Evolutionary conservation across 1,284 basidiomycete species (phyloP).

Genomic region (Cystobasidium pallidum): DNA sequence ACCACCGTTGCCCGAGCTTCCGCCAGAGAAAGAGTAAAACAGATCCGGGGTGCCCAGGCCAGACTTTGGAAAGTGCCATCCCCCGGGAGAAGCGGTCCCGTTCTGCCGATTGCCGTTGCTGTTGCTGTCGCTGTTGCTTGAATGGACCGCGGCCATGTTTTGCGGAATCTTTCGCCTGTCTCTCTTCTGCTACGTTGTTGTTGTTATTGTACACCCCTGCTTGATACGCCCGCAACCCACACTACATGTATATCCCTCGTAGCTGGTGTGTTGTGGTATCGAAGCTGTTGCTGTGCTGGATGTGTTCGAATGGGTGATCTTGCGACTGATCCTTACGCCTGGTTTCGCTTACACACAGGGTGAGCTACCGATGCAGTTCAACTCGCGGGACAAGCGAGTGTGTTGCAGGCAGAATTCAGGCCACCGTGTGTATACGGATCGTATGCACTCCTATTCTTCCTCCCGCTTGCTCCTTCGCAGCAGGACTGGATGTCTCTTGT

Average conservation of each 20-base stretch:
- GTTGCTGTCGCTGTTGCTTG: background rate
- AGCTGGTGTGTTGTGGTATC: too few relatives aligned
- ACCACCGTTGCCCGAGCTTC: background rate
- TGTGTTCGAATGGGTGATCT: background rate
- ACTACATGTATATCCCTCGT: background rate
- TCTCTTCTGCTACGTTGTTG: too few relatives aligned
- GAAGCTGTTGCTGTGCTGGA: background rate
- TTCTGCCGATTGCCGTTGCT: background rate
- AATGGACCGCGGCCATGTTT: constrained; percentile 24
- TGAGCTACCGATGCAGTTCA: background rate
- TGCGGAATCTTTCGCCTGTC: background rate
- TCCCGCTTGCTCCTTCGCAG: too few relatives aligned
- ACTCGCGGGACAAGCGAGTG: background rate
- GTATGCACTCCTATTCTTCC: too few relatives aligned
- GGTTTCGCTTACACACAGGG: constrained; percentile 2
- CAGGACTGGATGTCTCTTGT: too few relatives aligned
- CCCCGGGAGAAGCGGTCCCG: constrained; percentile 28
- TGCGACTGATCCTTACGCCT: background rate
- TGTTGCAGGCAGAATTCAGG: too few relatives aligned
- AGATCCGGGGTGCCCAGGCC: constrained; percentile 42
- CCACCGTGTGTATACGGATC: too few relatives aligned
- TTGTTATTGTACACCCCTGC: background rate
- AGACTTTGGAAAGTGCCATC: constrained; percentile 32
- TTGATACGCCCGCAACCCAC: background rate
- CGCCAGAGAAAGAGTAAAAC: constrained; percentile 28